phyloP scores from a whole-genome alignment of 179 eudicot species.

The Vitellaria paradoxa region DNA sequence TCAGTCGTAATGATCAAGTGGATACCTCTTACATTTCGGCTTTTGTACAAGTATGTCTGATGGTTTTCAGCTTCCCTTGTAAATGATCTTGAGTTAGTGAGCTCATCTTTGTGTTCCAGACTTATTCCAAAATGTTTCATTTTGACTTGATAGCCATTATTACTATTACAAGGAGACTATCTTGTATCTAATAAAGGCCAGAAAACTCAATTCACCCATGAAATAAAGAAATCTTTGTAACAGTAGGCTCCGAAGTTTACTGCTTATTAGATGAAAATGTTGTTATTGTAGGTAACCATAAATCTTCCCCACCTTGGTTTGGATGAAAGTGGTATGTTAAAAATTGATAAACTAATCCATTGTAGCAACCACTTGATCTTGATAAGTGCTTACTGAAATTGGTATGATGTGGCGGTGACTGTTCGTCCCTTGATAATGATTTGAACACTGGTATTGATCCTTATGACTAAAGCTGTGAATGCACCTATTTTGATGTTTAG shows the following conservation, averaged over 20 bases:
- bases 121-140: background rate
- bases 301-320: background rate
- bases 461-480: background rate
- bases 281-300: too few relatives aligned
- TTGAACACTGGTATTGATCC: background rate
- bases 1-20: constrained; percentile 69
- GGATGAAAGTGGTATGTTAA: background rate
- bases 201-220: too few relatives aligned
- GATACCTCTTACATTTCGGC: constrained; percentile 47
- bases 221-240: background rate
- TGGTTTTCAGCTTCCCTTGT: background rate
- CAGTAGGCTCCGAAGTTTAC: background rate
- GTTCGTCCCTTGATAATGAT: background rate
- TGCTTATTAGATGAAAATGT: background rate
- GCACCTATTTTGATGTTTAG: background rate
- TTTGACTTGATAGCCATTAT: background rate
- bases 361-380: background rate
- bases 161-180: background rate
- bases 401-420: background rate
- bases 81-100: background rate
- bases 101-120: background rate
- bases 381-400: background rate
- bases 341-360: background rate
- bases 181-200: too few relatives aligned
- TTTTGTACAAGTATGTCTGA: constrained; percentile 66